Evolutionary conservation across 306 rosid species (phyloP).

Genomic region (Prunus kanzakura): DNA sequence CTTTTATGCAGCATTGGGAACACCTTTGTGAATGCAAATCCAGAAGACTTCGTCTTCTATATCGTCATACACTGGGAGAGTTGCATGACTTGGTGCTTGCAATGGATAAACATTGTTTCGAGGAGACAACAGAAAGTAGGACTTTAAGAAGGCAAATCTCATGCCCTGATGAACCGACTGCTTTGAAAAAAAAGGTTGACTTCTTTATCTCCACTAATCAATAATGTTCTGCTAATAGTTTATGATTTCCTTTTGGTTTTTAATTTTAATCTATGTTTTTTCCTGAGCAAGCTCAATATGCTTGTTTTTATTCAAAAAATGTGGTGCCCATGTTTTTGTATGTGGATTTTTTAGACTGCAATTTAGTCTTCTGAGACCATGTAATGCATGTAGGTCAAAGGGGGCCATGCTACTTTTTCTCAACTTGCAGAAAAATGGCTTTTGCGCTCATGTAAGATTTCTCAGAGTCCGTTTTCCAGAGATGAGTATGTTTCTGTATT

Average conservation of each 20-base stretch:
- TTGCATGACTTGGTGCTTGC: conserved; percentile 61
- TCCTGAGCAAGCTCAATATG: background rate
- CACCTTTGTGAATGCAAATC: conserved; percentile 93
- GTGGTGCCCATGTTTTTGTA: background rate
- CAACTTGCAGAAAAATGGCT: conserved; percentile 82
- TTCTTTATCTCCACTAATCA: background rate
- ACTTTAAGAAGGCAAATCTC: conserved; percentile 46
- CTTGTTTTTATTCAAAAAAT: background rate
- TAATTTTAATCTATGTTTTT: background rate
- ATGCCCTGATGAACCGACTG: conserved; percentile 36
- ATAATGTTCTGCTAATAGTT: background rate
- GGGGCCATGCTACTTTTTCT: conserved; percentile 46
- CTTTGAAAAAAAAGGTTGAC: conserved; percentile 72
- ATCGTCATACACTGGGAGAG: conserved; percentile 86
- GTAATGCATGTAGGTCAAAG: conserved; percentile 65
- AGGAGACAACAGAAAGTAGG: conserved; percentile 46
- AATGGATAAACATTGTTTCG: conserved; percentile 51
- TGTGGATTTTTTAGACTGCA: background rate
- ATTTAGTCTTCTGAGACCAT: conserved; percentile 29
- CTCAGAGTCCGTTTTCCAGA: conserved; percentile 46
- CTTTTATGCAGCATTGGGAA: conserved; percentile 73
- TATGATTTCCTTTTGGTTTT: background rate
- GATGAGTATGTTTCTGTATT: conserved; percentile 56
- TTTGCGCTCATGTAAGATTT: conserved; percentile 50
- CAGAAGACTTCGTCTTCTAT: conserved; percentile 61